Base-by-base conservation (phyloP, 306 rosid species). In the Prunus armeniaca region DNA sequence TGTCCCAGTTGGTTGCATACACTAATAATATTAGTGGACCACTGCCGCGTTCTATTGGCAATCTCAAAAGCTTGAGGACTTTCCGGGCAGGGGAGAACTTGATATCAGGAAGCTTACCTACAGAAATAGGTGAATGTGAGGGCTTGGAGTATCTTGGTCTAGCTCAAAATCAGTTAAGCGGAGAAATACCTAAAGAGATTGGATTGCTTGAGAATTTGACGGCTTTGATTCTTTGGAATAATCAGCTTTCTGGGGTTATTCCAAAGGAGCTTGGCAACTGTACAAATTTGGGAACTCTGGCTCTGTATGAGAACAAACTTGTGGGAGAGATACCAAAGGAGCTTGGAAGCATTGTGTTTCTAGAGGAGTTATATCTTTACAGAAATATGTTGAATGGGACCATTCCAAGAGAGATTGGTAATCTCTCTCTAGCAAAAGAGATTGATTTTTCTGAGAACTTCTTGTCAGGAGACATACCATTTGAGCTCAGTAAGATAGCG, bases 221-320 rank as follows among this genome's bases (percentile, higher is more conserved):
- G 3, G 84, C 74, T 54, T 69, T 91, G 79, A 46, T 85, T 75
- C 70, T 93, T 52, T 82, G 83, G 85, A 76, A 70, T 17, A 93
- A 93, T 82, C 78, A 71, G 76, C 78, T 93, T 12, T 86, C 91
- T 34, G 96, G 94, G 49, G 22, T 14, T 78, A 78, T 91, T 76
- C 98, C 97, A 69, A 86, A 79, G 76, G 98, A 93, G 86, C 71
- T 91, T 65, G 93, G 93, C 28, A 93, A 89, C 72, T 88, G 90
- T 69, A 86, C 82, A 27, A 85, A 68, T 46, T 86, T 93, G 77
- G 80, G 34, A 72, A 78, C 65, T 43, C 79, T 93, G 77, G 98
- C 98, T 77, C 67, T 93, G 20, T 90, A 86, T 76, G 77, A 86
- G 38, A 93, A 93, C 89, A 77, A 25, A 47, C 87, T 93, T 18